Evolutionary conservation across 139 green algal species (phyloP), one percentile per base, ranked within the genome.

Genomic region (Chlamydomonas sp.): DNA sequence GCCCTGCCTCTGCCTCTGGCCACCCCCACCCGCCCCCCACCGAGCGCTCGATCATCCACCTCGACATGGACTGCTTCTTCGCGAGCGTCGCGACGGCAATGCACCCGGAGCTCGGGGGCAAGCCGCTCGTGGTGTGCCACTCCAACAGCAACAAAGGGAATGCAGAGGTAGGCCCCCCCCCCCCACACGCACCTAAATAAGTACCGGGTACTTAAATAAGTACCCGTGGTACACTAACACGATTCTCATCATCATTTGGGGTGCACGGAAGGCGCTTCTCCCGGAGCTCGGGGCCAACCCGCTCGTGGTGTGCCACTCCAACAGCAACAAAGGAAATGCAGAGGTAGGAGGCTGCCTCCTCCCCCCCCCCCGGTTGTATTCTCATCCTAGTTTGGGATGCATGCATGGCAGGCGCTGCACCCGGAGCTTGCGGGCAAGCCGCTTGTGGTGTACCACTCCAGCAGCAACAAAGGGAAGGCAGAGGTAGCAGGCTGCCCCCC

Each of bases 21-120:
- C n/a, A n/a, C n/a, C n/a, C n/a, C n/a, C n/a, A n/a, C n/a, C n/a
- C n/a, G n/a, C n/a, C n/a, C n/a, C n/a, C n/a, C n/a, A n/a, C n/a
- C n/a, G 67, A 79, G 61, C 76, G 82, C 0, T 64, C 64, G 6
- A 84, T 99, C 64, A 78, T 98, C 1, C 94, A 99, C 67, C 30
- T 99, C 5, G 94, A 99, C 79, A 96, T 99, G 85, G 93, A 99
- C 81, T 96, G 89, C 77, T 99, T 99, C 85, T 99, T 99, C 82
- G 94, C 93, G 1, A 83, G 84, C 0, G 90, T 87, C 3, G 82
- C 91, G 5, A 75, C 71, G 8, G 67, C 79, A 10, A 74, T 66
- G 2, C 64, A 83, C 34, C 87, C 88, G 0, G 67, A 88, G 54
- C 78, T 95, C 38, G 62, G 70, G 24, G 87, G 84, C 59, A 69